Percentiles rank a stretch among this genome's conserved stretches.
Evolutionary conservation across 257 asterid genomes (phyloP).

Genomic region (Eustoma russellianum): DNA sequence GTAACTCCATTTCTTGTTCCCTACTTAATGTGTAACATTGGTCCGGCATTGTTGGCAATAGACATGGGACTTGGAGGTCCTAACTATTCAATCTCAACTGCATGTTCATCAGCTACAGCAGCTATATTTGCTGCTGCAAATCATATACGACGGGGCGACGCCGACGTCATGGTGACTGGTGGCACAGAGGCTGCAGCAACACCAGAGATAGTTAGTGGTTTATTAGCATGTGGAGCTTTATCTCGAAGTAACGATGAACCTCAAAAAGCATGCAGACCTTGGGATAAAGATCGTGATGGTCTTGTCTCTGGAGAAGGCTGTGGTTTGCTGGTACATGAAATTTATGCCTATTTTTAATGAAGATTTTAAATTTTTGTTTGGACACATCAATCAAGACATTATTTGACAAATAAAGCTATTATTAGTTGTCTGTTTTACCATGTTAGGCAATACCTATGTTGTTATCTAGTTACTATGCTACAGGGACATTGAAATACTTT

Average conservation of each 20-base stretch:
- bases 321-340: slow-evolving; percentile 43
- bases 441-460: too few relatives aligned
- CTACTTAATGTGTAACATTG: slow-evolving; percentile 34
- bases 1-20: slow-evolving; percentile 37
- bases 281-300: slow-evolving; percentile 66
- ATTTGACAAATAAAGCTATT: too few relatives aligned
- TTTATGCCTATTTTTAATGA: neutral
- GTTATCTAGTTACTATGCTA: too few relatives aligned
- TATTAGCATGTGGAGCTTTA: slow-evolving; percentile 33
- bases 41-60: slow-evolving; percentile 31
- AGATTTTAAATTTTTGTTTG: too few relatives aligned
- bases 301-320: slow-evolving; percentile 70
- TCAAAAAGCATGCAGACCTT: slow-evolving; percentile 53
- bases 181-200: slow-evolving; percentile 35
- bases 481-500: too few relatives aligned
- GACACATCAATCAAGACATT: too few relatives aligned
- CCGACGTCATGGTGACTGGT: slow-evolving; percentile 33
- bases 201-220: slow-evolving; percentile 27
- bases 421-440: too few relatives aligned
- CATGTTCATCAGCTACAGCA: slow-evolving; percentile 32
- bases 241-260: slow-evolving; percentile 34
- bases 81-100: slow-evolving; percentile 33
- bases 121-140: slow-evolving; percentile 29
- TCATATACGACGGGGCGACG: slow-evolving; percentile 35
- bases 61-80: slow-evolving; percentile 36